Base-by-base conservation (phyloP, 106 monocot genomes). In the Dendrobium nobile region DNA sequence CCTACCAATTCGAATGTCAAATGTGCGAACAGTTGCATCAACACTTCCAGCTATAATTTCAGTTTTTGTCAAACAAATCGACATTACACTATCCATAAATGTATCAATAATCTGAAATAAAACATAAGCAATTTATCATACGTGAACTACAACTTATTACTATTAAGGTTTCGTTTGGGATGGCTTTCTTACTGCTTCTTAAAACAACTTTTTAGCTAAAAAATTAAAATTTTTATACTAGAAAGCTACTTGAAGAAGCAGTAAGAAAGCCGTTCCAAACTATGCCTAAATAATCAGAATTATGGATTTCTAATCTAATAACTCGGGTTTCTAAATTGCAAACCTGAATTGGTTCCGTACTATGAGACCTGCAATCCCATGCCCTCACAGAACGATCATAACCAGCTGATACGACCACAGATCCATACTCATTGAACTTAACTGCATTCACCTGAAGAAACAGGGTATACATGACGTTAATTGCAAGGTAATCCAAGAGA, bases 1-100 rank as follows among this genome's bases (percentile, higher is more conserved):
- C 99, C 95, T 99, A 44, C 99, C 99, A 5, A 91, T 90, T 22
- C 99, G 99, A 84, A 99, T 99, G 79, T 99, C 95, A 90, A 99
- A 99, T 64, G 95, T 95, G 41, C 95, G 95, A 68, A 99, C 85
- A 78, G 99, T 99, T 73, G 95, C 99, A 84, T 99, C 99, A 78
- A 99, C 99, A 83, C 95, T 95, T 13, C 91, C 99, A 75, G 95
- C 95, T 82, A 99, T 93, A 70, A 99, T 99, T 87, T 99, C 99
- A 82, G 84, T 90, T 72, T 99, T 99, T 15, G 95, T 99, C 67
- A 95, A 74, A 80, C 88, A 83, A 73, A 99, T 82, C 80, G 95
- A 95, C 99, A 99, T 99, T 54, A 99, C 93, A 72, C 99, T 99
- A 73, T 99, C 99, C 84, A 80, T 80, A 86, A 99, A 99, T 54